Percentiles rank a stretch among this genome's conserved stretches.
These are phyloP conservation scores for Styphnolobium japonicum DNA, from an alignment of 306 rosid species.

Conservation along the genomic window DNA sequence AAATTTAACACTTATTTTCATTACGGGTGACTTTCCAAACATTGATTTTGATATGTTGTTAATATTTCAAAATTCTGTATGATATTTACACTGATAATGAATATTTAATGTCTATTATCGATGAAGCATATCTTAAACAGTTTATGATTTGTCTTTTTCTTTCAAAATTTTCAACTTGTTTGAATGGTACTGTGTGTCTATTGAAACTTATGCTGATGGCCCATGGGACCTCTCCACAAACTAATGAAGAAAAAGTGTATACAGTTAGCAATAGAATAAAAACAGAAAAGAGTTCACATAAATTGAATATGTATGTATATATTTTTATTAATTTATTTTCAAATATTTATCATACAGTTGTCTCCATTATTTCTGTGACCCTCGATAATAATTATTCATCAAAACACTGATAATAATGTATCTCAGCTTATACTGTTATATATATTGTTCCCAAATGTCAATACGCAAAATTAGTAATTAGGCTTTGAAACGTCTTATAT, in stretches of 20 bases:
- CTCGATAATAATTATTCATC: too few species aligned
- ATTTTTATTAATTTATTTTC: too few species aligned
- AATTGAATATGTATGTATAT: too few species aligned
- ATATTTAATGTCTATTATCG: background rate
- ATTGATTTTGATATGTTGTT: background rate
- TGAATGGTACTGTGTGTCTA: background rate
- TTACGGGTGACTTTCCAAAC: background rate
- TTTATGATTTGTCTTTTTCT: background rate
- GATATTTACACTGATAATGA: background rate
- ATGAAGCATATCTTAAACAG: background rate
- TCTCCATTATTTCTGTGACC: too few species aligned
- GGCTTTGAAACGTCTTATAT: background rate
- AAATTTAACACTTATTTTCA: background rate
- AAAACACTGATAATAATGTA: background rate
- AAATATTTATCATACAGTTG: too few species aligned
- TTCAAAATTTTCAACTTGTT: background rate
- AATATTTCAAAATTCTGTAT: background rate
- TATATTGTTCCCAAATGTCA: background rate
- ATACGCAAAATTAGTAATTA: background rate
- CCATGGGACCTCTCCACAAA: constrained; percentile 12
- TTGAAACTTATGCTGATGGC: constrained; percentile 22
- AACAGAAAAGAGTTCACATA: background rate
- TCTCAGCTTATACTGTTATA: too few species aligned
- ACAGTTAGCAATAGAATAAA: constrained; percentile 12
- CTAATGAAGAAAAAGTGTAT: background rate